A percentile compares a stretch with the other conserved stretches of the same genome.
phyloP scores from a whole-genome alignment of 192 early-diverging fungal species.

The Coemansia sp. region DNA sequence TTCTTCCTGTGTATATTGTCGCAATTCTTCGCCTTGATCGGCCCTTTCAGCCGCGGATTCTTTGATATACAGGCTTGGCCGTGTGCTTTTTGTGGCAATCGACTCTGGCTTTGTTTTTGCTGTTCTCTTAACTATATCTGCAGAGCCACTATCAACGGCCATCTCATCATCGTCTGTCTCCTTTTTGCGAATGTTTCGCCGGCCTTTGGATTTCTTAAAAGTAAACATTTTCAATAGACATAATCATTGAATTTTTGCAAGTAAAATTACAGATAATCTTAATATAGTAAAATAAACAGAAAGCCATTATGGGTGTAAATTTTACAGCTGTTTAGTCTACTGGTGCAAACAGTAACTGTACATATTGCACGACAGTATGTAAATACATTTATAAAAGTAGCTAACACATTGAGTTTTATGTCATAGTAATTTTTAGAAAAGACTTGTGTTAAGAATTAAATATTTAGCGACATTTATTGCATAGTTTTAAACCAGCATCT shows the following conservation, averaged over 20 bases:
- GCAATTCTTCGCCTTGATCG: background rate
- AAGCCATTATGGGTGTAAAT: background rate
- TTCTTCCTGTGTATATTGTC: conserved; percentile 18
- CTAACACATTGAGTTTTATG: background rate
- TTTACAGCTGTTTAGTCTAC: background rate
- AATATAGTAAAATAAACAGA: background rate
- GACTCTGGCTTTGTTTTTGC: conserved; percentile 7
- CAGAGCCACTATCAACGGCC: conserved; percentile 8
- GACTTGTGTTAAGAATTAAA: background rate
- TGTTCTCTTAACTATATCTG: conserved; percentile 35
- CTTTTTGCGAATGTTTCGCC: conserved; percentile 41
- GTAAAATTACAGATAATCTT: background rate
- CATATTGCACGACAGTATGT: background rate
- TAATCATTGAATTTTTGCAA: background rate
- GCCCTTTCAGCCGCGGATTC: background rate
- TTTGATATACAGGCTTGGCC: background rate
- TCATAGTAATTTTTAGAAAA: background rate
- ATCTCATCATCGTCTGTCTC: conserved; percentile 10
- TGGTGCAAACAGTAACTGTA: background rate
- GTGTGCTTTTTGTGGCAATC: conserved; percentile 3
- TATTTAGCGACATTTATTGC: background rate
- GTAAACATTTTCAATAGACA: conserved; percentile 26
- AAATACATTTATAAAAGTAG: background rate
- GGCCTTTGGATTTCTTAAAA: conserved; percentile 42
- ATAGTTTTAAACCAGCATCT: background rate